These are phyloP conservation scores for Silene noctiflora DNA, from an alignment of 179 eudicot genomes.

Conservation along the genomic window DNA sequence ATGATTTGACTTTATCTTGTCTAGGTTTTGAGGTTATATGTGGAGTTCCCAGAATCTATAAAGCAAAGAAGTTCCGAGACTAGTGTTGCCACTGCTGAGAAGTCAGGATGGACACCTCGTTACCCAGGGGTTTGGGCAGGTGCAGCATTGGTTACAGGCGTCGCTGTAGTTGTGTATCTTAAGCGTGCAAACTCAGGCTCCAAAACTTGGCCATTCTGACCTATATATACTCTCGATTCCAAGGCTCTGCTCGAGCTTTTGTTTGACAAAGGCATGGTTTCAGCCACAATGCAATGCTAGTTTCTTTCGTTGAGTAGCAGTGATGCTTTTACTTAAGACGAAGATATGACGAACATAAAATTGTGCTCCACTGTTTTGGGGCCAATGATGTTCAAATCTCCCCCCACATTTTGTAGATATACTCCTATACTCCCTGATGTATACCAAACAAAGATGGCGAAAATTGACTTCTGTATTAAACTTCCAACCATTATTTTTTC, in stretches of 20 bases:
- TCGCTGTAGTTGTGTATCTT: constrained; percentile 62
- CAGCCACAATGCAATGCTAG: constrained; percentile 10
- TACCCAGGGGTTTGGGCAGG: constrained; percentile 63
- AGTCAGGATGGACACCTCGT: constrained; percentile 39
- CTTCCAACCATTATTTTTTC: not conserved
- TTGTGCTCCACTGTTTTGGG: constrained; percentile 6
- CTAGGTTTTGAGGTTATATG: constrained; percentile 78
- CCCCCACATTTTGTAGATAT: constrained; percentile 29
- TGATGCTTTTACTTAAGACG: not conserved
- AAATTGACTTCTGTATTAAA: not conserved
- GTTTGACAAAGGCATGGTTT: constrained; percentile 15
- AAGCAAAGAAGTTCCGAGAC: constrained; percentile 28
- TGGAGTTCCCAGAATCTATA: constrained; percentile 56
- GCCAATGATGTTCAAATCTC: not conserved
- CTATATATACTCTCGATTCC: not conserved
- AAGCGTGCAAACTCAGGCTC: constrained; percentile 46
- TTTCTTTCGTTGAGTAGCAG: constrained; percentile 3
- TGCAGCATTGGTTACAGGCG: constrained; percentile 55
- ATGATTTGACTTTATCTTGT: not conserved
- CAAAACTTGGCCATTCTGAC: constrained; percentile 19
- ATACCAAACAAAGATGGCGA: not conserved
- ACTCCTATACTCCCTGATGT: not conserved
- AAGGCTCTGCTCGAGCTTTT: constrained; percentile 20
- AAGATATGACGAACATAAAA: constrained; percentile 8
- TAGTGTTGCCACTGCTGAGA: constrained; percentile 27